Conservation (phyloP, 208 protist genomes). For the Acanthamoeba royreba region DNA sequence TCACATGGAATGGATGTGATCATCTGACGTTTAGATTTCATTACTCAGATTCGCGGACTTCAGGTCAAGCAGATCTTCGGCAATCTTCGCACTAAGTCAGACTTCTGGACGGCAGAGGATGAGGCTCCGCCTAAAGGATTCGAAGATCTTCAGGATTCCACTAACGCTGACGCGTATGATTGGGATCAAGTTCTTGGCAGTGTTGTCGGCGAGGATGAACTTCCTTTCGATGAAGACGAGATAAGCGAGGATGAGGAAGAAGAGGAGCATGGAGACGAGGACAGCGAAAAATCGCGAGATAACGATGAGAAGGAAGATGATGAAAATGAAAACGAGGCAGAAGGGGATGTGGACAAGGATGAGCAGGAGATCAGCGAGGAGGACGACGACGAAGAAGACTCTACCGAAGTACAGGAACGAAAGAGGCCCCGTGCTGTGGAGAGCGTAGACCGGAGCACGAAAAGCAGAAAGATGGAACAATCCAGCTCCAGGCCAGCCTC, state of each 20-base stretch:
- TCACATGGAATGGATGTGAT: neutral
- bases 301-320: slow-evolving; percentile 30
- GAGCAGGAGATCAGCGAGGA: slow-evolving; percentile 40
- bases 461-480: neutral
- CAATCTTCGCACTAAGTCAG: neutral
- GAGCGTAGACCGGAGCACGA: neutral
- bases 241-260: neutral
- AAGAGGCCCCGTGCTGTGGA: neutral
- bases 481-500: neutral
- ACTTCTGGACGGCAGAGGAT: neutral
- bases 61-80: neutral
- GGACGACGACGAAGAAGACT: slow-evolving; percentile 59
- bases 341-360: slow-evolving; percentile 48
- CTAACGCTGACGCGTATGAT: neutral
- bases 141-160: neutral
- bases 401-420: neutral
- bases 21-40: neutral
- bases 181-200: slow-evolving; percentile 24
- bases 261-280: slow-evolving; percentile 48
- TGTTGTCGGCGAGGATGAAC: neutral
- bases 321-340: neutral
- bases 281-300: slow-evolving; percentile 5
- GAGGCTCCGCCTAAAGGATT: neutral
- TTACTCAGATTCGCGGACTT: neutral
- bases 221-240: neutral